phyloP scores from a whole-genome alignment of 345 rosid species.

The Eucalyptus polyanthemos region DNA sequence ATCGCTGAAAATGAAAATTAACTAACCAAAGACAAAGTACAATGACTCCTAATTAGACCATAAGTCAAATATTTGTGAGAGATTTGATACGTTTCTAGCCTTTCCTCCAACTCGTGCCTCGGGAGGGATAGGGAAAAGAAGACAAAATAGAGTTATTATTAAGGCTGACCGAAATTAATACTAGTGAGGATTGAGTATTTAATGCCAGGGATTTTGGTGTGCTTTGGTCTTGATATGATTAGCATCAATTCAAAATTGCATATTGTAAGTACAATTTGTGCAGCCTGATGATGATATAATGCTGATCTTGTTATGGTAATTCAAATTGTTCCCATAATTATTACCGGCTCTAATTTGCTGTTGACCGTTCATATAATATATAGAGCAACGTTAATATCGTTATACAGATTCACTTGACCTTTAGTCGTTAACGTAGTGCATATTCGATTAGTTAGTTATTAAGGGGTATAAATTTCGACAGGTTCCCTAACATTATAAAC shows the following conservation, averaged over 20 bases:
- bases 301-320: background rate
- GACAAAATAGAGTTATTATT: background rate
- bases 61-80: background rate
- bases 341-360: background rate
- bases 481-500: background rate
- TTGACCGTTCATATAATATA: background rate
- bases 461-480: background rate
- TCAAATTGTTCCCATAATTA: background rate
- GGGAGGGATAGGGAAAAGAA: background rate
- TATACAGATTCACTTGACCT: background rate
- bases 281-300: background rate
- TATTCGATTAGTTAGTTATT: background rate
- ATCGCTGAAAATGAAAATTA: background rate
- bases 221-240: background rate
- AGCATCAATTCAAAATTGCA: background rate
- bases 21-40: background rate
- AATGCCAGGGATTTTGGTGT: background rate
- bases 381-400: background rate
- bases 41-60: background rate
- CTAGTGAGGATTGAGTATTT: background rate
- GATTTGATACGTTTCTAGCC: background rate
- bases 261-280: background rate
- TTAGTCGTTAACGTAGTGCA: background rate
- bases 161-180: background rate
- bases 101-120: background rate